phyloP scores from a whole-genome alignment of 495 filamentous ascomycete species.

The Daldinia caldariorum region DNA sequence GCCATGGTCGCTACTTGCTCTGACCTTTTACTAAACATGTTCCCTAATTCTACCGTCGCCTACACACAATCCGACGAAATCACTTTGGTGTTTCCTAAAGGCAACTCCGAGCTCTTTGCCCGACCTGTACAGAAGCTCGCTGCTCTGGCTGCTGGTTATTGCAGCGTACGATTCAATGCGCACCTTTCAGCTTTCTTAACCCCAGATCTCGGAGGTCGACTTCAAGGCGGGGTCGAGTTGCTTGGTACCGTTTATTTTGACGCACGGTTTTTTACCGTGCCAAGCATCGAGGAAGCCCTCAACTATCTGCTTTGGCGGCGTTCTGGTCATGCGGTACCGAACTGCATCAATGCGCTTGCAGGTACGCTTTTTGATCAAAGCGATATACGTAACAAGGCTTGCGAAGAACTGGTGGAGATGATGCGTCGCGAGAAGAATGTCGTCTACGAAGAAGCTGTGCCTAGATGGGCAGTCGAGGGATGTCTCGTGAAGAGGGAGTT shows the following conservation, averaged over 20 bases:
- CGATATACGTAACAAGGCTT: constrained; percentile 16
- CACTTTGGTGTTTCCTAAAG: constrained; percentile 26
- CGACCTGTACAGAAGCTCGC: constrained; percentile 25
- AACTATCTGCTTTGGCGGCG: constrained; percentile 28
- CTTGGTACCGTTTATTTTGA: constrained; percentile 25
- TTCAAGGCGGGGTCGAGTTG: not conserved
- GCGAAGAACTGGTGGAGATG: constrained; percentile 22
- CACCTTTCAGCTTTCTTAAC: constrained; percentile 4
- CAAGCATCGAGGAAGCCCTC: constrained; percentile 27
- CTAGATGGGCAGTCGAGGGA: constrained; percentile 30
- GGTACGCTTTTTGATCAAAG: constrained; percentile 11
- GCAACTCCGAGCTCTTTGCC: constrained; percentile 4
- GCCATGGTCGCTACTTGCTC: constrained; percentile 28
- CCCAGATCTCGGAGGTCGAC: not conserved
- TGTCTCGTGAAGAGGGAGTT: constrained; percentile 33
- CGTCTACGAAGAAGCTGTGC: constrained; percentile 21
- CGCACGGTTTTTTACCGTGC: constrained; percentile 25
- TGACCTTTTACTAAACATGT: constrained; percentile 22
- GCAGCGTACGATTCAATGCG: constrained; percentile 28
- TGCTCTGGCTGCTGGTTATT: constrained; percentile 28
- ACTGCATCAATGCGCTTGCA: constrained; percentile 12
- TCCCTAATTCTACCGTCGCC: constrained; percentile 23
- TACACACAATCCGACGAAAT: constrained; percentile 33
- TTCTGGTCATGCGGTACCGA: constrained; percentile 14
- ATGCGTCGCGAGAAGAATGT: constrained; percentile 26